phyloP scores from a whole-genome alignment of 805 yeast genomes.

The Naumovozyma baii region DNA sequence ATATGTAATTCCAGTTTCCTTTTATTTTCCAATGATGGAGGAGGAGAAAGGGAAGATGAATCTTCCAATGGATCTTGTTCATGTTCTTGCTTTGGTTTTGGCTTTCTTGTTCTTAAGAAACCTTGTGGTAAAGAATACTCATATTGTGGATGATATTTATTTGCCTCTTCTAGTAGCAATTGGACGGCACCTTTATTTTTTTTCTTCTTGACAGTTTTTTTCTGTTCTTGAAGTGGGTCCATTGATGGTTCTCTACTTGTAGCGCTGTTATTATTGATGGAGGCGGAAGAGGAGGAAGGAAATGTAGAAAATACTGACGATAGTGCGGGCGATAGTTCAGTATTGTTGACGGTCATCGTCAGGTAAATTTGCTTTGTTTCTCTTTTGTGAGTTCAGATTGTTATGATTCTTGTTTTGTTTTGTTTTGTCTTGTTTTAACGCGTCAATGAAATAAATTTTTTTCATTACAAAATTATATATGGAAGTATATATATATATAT shows the following conservation, averaged over 20 bases:
- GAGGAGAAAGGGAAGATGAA: neutral
- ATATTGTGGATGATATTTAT: conserved; percentile 18
- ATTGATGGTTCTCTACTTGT: neutral
- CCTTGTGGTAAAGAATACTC: conserved; percentile 20
- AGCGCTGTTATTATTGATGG: neutral
- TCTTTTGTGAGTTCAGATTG: too few species aligned
- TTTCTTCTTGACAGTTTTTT: conserved; percentile 1
- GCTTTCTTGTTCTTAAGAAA: conserved; percentile 12
- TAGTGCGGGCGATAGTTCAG: neutral
- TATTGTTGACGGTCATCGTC: neutral
- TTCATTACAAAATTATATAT: too few species aligned
- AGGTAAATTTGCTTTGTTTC: too few species aligned
- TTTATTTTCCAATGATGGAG: too few species aligned
- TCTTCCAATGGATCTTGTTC: neutral
- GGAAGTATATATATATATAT: neutral
- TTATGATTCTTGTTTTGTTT: too few species aligned
- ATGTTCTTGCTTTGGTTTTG: neutral
- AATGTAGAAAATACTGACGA: neutral
- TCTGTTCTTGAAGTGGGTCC: neutral
- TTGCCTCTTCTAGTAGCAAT: conserved; percentile 22
- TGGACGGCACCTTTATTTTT: conserved; percentile 4
- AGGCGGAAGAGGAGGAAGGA: too few species aligned
- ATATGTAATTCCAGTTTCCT: neutral
- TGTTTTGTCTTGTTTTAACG: too few species aligned
- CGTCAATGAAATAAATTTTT: too few species aligned